phyloP scores from a whole-genome alignment of 441 rosid species.

The Syzygium malaccense region DNA sequence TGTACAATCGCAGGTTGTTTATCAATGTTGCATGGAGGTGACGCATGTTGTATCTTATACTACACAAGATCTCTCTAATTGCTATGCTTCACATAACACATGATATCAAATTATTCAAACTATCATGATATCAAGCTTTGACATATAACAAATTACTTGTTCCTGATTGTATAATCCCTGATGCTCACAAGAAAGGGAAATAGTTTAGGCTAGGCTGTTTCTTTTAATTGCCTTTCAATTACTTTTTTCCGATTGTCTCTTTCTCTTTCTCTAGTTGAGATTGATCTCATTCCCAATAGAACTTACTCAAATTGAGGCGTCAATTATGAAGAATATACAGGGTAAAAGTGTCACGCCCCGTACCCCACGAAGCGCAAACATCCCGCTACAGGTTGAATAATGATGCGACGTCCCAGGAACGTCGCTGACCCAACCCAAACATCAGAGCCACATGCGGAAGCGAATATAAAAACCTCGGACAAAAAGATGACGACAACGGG shows the following conservation, averaged over 20 bases:
- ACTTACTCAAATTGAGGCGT: background rate
- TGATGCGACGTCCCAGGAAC: too few species aligned
- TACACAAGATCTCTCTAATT: background rate
- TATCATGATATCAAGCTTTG: background rate
- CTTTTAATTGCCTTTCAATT: background rate
- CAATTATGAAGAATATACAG: background rate
- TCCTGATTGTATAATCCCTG: background rate
- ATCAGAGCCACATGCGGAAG: too few species aligned
- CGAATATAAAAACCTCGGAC: too few species aligned
- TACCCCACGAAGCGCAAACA: too few species aligned
- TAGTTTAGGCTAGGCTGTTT: background rate
- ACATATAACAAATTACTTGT: background rate
- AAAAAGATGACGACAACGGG: too few species aligned
- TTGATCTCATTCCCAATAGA: background rate
- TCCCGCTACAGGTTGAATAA: too few species aligned
- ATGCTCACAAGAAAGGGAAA: background rate
- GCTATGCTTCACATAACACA: background rate
- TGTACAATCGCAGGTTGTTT: background rate
- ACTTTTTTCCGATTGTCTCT: background rate
- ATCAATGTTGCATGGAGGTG: background rate
- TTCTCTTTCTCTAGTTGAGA: background rate
- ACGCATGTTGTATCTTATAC: background rate
- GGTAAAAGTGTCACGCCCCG: too few species aligned
- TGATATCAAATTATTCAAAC: background rate
- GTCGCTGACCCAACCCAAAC: too few species aligned